Base-by-base conservation (phyloP, 1,284 basidiomycete species). In the Fomitiporia mediterranea region DNA sequence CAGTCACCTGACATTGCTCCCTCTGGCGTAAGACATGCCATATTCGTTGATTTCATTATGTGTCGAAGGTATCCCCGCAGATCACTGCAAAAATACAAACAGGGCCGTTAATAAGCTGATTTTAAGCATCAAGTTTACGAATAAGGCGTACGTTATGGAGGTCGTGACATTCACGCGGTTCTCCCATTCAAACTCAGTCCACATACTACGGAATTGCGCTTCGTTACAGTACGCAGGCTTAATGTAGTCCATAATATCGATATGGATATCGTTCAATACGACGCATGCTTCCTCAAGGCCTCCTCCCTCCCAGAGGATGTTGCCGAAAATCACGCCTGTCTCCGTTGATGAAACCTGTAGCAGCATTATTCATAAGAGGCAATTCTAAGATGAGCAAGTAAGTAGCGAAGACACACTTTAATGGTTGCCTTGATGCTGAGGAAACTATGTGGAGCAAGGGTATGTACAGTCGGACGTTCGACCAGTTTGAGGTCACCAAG, bases 181-280 rank as follows among this genome's bases (percentile, higher is more conserved):
- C 78, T 97, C 94, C 94, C 94, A 98, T 71, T 97, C 94, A 64
- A 97, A 97, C 72, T 96, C 94, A 49, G 93, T 97, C 94, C 94
- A 96, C 92, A 95, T 95, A 70, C 83, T 91, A 37, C 94, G 83
- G 83, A 96, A 96, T 82, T 96, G 91, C 30, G 90, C 86, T 71
- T 99, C 96, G 58, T 89, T 97, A 73, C 94, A 97, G 67, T 91
- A 91, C 3, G 94, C 93, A 0, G 96, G 95, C 70, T 97, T 94
- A 76, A 99, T 99, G 72, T 98, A 99, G 71, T 98, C 96, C 91
- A 99, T 96, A 64, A 99, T 98, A 71, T 99, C 97, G 62, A 98
- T 93, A 72, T 98, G 94, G 58, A 98, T 95, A 72, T 98, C 96
- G 70, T 94, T 98, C 66, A 98, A 72, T 49, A 99, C 95, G 37